A percentile compares a stretch with the other conserved stretches of the same genome.
phyloP scores from a whole-genome alignment of 306 rosid genomes.

The Inga leiocalycina region DNA sequence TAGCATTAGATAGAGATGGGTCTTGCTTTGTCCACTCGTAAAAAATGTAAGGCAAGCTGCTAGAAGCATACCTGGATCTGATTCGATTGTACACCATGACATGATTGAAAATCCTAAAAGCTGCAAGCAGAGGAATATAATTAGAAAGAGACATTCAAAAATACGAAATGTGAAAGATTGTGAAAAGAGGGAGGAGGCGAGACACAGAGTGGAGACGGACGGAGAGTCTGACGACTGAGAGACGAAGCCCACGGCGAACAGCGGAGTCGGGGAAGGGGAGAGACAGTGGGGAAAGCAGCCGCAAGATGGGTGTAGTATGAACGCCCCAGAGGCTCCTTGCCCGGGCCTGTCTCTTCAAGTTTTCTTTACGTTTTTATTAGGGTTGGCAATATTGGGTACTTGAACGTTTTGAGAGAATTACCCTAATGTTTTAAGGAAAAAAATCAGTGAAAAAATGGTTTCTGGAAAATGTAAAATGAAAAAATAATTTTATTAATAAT shows the following conservation, averaged over 20 bases:
- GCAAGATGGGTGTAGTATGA: not conserved
- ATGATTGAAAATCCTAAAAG: conserved; percentile 47
- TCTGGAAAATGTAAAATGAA: no score
- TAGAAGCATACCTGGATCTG: conserved; percentile 83
- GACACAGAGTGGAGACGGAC: not conserved
- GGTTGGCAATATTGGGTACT: no score
- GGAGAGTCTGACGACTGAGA: not conserved
- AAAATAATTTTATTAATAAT: no score
- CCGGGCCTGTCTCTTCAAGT: no score
- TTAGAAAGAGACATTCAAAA: not conserved
- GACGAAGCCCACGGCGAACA: not conserved
- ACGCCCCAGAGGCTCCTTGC: no score
- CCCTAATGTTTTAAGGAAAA: no score
- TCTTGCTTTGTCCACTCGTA: not conserved
- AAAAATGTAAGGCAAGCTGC: not conserved
- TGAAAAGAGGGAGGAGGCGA: not conserved
- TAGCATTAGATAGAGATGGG: not conserved
- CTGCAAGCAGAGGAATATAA: conserved; percentile 40
- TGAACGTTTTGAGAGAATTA: no score
- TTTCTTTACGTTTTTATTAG: no score
- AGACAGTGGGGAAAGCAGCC: not conserved
- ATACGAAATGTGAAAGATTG: not conserved
- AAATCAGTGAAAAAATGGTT: no score
- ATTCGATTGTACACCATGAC: conserved; percentile 99
- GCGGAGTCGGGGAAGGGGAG: no score